Evolutionary conservation across 1,284 basidiomycete species (phyloP), one percentile per base, ranked within the genome.

Genomic region (Cerioporus squamosus): DNA sequence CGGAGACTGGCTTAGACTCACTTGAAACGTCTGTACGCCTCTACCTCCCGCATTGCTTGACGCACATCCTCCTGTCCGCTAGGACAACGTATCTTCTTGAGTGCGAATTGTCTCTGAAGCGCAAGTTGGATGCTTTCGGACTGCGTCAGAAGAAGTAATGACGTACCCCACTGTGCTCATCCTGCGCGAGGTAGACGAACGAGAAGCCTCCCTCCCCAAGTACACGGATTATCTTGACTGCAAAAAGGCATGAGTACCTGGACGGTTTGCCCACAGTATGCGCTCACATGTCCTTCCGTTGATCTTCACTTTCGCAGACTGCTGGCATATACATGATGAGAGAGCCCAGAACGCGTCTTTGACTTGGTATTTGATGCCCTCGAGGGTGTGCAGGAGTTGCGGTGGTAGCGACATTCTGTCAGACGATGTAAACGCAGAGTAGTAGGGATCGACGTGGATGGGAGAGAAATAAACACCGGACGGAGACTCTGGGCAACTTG

Each of bases 191-290:
- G 73, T 95, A 95, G 18, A 98, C 95, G 72, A 96, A 97, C 15
- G 93, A 94, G 80, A 97, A 97, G 2, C 93, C 95, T 42, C 95
- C 95, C 76, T 98, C 95, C 44, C 95, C 95, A 4, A 98, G 84
- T 15, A 97, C 87, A 65, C 91, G 93, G 51, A 95, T 77, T 48
- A 98, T 93, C 68, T 93, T 91, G 78, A 95, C 90, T 92, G 65
- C 33, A 36, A 29, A 9, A 29, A 15, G 33, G 8, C 8, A 10
- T 36, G 15, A 61, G 39, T 4, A 5, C 9, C 12, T 45, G 48
- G 23, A 23, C 0, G 29, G 10, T 42, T 29, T n/a, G n/a, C n/a
- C n/a, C n/a, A 51, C 40, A 50, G 39, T 31, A 40, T 31, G 26
- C 29, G 57, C 86, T 79, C 63, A 92, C 91, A 97, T 49, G 90